Percentiles rank a stretch among this genome's conserved stretches.
Evolutionary conservation across 805 yeast genomes (phyloP).

Genomic region (Spathaspora hagerdaliae): DNA sequence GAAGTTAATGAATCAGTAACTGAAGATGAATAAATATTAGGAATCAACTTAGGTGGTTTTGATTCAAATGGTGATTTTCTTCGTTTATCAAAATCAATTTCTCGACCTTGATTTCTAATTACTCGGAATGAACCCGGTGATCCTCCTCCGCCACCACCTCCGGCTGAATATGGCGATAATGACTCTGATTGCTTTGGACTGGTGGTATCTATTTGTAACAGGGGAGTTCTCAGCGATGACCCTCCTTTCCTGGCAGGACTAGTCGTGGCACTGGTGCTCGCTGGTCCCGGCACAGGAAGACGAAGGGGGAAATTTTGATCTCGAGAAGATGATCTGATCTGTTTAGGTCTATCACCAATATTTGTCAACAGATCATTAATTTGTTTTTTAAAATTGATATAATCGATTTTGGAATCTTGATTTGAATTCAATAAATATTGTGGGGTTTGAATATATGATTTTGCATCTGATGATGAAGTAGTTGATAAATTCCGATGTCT

Average conservation of each 20-base stretch:
- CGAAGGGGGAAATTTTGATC: neutral
- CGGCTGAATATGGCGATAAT: neutral
- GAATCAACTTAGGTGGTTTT: slow-evolving; percentile 34
- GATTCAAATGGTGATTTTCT: slow-evolving; percentile 68
- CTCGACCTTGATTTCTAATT: slow-evolving; percentile 60
- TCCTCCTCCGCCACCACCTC: neutral
- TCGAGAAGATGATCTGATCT: too few relatives aligned
- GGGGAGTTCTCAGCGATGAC: neutral
- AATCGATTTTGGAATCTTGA: slow-evolving; percentile 44
- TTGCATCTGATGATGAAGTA: slow-evolving; percentile 54
- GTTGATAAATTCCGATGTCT: slow-evolving; percentile 30
- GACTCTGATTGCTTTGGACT: neutral
- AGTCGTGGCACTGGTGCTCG: slow-evolving; percentile 3
- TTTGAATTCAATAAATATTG: slow-evolving; percentile 52
- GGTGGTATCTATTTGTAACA: slow-evolving; percentile 3
- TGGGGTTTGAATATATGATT: slow-evolving; percentile 67
- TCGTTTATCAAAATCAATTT: slow-evolving; percentile 78
- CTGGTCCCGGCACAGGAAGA: neutral
- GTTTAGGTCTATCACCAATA: neutral
- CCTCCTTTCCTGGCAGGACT: too few relatives aligned
- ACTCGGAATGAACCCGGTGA: slow-evolving; percentile 53
- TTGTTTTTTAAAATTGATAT: slow-evolving; percentile 47
- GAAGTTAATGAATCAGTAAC: slow-evolving; percentile 22
- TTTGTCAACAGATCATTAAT: neutral
- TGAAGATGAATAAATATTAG: slow-evolving; percentile 32